Evolutionary conservation across 352 stramenopile species (phyloP).

Genomic region (Paralagenidium karlingii): DNA sequence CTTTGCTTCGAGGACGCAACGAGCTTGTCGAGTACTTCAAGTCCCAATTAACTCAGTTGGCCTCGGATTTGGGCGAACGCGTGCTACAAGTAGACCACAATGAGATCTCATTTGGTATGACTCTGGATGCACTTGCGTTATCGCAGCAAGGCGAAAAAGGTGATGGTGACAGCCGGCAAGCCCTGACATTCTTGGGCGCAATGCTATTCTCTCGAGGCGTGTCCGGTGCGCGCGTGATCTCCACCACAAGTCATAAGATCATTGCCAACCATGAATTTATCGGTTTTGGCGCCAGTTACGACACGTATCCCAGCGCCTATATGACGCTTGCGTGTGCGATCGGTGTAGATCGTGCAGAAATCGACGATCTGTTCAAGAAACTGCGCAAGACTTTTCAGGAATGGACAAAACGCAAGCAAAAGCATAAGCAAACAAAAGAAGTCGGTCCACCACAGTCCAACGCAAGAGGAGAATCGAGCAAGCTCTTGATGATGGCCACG

Average conservation of each 20-base stretch:
- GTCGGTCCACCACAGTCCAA: background rate
- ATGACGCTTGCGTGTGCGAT: slow-evolving; percentile 95
- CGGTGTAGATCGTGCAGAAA: slow-evolving; percentile 85
- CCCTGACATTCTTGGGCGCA: slow-evolving; percentile 91
- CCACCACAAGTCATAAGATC: slow-evolving; percentile 31
- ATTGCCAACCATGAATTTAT: slow-evolving; percentile 86
- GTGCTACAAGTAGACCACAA: slow-evolving; percentile 87
- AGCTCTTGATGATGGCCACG: background rate
- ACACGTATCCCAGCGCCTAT: slow-evolving; percentile 86
- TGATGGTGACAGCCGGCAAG: background rate
- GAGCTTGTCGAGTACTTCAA: slow-evolving; percentile 63
- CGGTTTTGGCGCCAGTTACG: slow-evolving; percentile 88
- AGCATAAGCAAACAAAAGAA: slow-evolving; percentile 1
- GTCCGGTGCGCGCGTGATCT: slow-evolving; percentile 79
- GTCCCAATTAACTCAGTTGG: slow-evolving; percentile 53
- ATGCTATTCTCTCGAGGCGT: slow-evolving; percentile 98
- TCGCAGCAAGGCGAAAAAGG: slow-evolving; percentile 18
- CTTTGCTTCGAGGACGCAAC: slow-evolving; percentile 81
- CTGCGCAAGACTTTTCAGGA: slow-evolving; percentile 88
- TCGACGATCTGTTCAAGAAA: slow-evolving; percentile 87
- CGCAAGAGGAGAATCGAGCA: background rate
- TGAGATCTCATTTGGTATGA: slow-evolving; percentile 87
- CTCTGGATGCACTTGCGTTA: slow-evolving; percentile 50
- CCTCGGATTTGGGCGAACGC: slow-evolving; percentile 80
- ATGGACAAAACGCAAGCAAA: slow-evolving; percentile 48